Evolutionary conservation across 768 basidiomycete genomes (phyloP), one percentile per base, ranked within the genome.

Genomic region (Tulasnella sp.): DNA sequence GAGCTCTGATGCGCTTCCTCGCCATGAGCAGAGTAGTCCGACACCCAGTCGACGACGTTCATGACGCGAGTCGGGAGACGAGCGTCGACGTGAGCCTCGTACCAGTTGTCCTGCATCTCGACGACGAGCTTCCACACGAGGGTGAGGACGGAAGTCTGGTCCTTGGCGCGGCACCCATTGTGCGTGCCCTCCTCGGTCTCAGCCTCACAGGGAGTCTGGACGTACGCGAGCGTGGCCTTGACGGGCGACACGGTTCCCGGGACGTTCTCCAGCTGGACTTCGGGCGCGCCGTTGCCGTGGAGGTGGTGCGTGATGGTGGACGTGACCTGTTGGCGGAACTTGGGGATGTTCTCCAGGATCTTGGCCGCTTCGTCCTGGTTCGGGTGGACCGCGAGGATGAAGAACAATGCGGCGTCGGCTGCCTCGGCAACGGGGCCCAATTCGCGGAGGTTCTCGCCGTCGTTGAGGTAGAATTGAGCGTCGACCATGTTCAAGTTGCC

Each of bases 91-190:
- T 94, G 89, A 4, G 95, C 90, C 85, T 98, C 96, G 82, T 99
- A 99, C 95, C 95, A 97, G 86, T 96, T 98, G 86, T 98, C 92
- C 83, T 92, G 84, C 93, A 97, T 95, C 88, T 96, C 93, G 71
- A 97, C 93, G 84, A 96, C 95, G 83, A 96, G 93, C 91, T 91
- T 93, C 94, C 94, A 98, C 5, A 95, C 95, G 81, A 95, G 90
- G 83, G 89, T 88, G 52, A 97, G 88, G 39, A 89, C 34, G 71
- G 78, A 72, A 18, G 78, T 7, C 24, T 42, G 39, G 68, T 52
- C 74, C 42, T 75, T 52, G 40, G 74, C 39, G n/a, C 62, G 62
- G 62, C 62, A 68, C 39, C 72, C 72, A 8, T 74, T 46, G 72
- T 39, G 87, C 14, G 89, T 76, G 42, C 88, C 42, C 86, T 85